A percentile compares a stretch with the other conserved stretches of the same genome.
phyloP scores from a whole-genome alignment of 1,284 basidiomycete genomes.

The Apiotrichum brassicae region DNA sequence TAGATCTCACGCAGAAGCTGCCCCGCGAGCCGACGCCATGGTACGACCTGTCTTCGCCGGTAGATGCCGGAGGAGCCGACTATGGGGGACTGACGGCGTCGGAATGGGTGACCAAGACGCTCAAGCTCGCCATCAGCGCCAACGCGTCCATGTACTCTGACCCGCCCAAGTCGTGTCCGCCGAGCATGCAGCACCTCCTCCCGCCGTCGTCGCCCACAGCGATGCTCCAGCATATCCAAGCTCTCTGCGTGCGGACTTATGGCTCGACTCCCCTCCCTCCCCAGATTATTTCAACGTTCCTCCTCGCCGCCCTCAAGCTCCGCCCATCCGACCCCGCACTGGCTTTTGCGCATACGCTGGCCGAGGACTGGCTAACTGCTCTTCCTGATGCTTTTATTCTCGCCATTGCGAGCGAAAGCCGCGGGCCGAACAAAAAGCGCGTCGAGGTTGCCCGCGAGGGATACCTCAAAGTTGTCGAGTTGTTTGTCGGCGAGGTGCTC shows the following conservation, averaged over 20 bases:
- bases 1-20: conserved; percentile 17
- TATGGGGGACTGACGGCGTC: conserved; percentile 11
- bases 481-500: conserved; percentile 42
- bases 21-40: conserved; percentile 8
- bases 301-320: conserved; percentile 38
- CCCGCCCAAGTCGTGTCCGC: conserved; percentile 21
- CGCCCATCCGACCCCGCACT: conserved; percentile 24
- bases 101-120: conserved; percentile 37
- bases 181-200: conserved; percentile 17
- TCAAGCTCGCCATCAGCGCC: conserved; percentile 37
- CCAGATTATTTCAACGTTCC: conserved; percentile 32
- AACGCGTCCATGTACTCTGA: conserved; percentile 36
- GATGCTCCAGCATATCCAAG: conserved; percentile 23
- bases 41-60: conserved; percentile 14
- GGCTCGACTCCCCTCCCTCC: conserved; percentile 28
- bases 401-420: conserved; percentile 19
- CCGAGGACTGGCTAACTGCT: conserved; percentile 33
- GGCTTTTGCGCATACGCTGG: conserved; percentile 28
- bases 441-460: conserved; percentile 36
- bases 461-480: conserved; percentile 41
- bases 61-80: background rate
- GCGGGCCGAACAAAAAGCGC: conserved; percentile 18
- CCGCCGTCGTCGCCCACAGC: conserved; percentile 26
- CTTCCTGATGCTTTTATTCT: conserved; percentile 31
- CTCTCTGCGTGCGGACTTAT: conserved; percentile 18